Evolutionary conservation across 768 basidiomycete species (phyloP).

Genomic region (Hydnomerulius pinastri): DNA sequence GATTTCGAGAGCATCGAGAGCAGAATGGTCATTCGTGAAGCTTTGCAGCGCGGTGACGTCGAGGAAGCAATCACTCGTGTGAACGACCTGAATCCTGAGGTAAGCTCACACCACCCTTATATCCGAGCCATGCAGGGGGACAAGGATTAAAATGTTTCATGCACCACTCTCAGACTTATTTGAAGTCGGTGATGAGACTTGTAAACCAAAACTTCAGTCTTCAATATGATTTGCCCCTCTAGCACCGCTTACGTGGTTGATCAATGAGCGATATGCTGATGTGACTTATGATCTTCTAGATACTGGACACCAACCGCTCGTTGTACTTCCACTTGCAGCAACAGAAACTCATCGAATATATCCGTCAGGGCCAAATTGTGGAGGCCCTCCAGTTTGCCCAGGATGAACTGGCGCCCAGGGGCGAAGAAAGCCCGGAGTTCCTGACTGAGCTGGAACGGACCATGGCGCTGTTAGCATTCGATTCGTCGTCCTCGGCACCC

Average conservation of each 20-base stretch:
- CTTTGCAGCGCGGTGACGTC: constrained; percentile 90
- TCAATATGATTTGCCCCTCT: constrained; percentile 74
- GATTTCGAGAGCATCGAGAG: constrained; percentile 94
- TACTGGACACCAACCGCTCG: constrained; percentile 92
- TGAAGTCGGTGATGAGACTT: constrained; percentile 82
- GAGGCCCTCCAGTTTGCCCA: constrained; percentile 92
- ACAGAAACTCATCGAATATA: constrained; percentile 92
- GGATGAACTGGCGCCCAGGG: constrained; percentile 89
- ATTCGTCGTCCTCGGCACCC: constrained; percentile 49
- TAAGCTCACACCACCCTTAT: constrained; percentile 44
- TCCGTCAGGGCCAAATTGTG: constrained; percentile 75
- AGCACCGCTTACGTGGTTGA: not conserved
- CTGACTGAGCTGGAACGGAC: constrained; percentile 89
- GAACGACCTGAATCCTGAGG: constrained; percentile 96
- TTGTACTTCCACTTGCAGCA: constrained; percentile 96
- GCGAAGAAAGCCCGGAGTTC: constrained; percentile 94
- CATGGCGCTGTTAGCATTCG: constrained; percentile 90
- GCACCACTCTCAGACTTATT: constrained; percentile 94
- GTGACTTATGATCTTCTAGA: constrained; percentile 53
- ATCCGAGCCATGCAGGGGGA: constrained; percentile 11
- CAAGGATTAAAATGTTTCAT: constrained; percentile 93
- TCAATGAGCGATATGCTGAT: constrained; percentile 15
- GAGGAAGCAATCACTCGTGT: constrained; percentile 94
- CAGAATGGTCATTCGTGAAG: constrained; percentile 92
- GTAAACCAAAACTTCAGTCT: constrained; percentile 89